Evolutionary conservation across 495 filamentous ascomycete genomes (phyloP).

Genomic region (Evernia prunastri): DNA sequence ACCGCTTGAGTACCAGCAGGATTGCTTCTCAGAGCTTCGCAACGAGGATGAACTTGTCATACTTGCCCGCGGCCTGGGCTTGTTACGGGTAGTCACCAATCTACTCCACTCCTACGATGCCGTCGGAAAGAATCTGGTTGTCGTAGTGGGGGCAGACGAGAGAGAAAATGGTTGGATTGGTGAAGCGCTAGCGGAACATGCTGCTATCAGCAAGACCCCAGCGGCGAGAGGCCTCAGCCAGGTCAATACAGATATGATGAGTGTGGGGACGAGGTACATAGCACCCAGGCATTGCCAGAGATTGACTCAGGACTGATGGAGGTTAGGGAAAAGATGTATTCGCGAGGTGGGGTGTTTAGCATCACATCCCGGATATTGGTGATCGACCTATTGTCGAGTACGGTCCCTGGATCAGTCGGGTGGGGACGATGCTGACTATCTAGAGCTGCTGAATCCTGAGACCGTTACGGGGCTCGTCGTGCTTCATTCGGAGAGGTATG

Average conservation of each 20-base stretch:
- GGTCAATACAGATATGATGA: slow-evolving; percentile 91
- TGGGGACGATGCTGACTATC: slow-evolving; percentile 22
- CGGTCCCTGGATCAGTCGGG: slow-evolving; percentile 5
- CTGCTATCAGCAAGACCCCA: slow-evolving; percentile 69
- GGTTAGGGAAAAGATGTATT: slow-evolving; percentile 75
- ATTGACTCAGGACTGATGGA: neutral
- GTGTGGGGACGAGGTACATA: slow-evolving; percentile 59
- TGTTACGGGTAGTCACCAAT: slow-evolving; percentile 85
- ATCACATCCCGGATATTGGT: slow-evolving; percentile 93
- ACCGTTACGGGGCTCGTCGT: slow-evolving; percentile 84
- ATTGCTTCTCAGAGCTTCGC: slow-evolving; percentile 23
- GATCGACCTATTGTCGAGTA: slow-evolving; percentile 79
- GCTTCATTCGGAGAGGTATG: slow-evolving; percentile 74
- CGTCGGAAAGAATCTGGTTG: slow-evolving; percentile 83
- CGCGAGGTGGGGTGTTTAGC: slow-evolving; percentile 84
- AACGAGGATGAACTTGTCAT: slow-evolving; percentile 86
- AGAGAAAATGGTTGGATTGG: slow-evolving; percentile 92
- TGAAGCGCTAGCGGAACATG: slow-evolving; percentile 88
- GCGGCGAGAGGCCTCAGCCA: slow-evolving; percentile 78
- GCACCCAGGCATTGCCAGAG: neutral
- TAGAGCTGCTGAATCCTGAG: slow-evolving; percentile 66
- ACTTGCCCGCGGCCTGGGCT: slow-evolving; percentile 82
- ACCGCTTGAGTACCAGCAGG: slow-evolving; percentile 57
- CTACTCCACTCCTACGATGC: slow-evolving; percentile 95
- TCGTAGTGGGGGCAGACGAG: slow-evolving; percentile 86